Evolutionary conservation across 805 yeast genomes (phyloP), one percentile per base, ranked within the genome.

Genomic region (Ogataea haglerorum): DNA sequence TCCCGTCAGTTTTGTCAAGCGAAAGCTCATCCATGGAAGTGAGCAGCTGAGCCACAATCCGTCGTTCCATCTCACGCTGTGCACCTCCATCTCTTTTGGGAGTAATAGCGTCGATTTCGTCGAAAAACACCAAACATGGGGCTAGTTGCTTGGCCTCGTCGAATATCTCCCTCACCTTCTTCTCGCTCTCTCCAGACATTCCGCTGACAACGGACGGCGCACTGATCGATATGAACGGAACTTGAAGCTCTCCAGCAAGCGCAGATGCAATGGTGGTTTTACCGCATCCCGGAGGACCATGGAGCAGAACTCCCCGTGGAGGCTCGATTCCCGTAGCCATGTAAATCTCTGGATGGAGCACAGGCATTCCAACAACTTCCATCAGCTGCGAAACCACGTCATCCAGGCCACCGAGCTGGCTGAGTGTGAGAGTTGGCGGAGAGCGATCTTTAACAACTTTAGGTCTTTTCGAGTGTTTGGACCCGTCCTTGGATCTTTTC

Each of bases 271-370:
- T 81, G 30, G 96, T 83, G 0, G 99, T 93, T 56, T 93, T 93
- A 60, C 99, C 99, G 69, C 99, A 93, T 12, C 99, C 99, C 2
- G 98, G 99, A 0, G 99, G 99, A 0, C 99, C 99, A 61, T 91
- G 95, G 10, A 91, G 64, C 12, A 91, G 65, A n/a, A 91, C 79
- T 25, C 99, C 99, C 42, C 96, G 72, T 14, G 98, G 95, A 13
- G 97, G 97, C 51, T 88, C 95, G 10, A 90, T 90, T 18, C 98
- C 98, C 0, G 95, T 83, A 6, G 90, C 73, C 17, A 69, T 49
- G 58, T 87, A 93, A 2, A 93, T 85, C 61, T 93, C 99, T 0
- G 98, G 97, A 55, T 93, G 98, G 15, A 85, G 64, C 23, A 93
- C 81, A 1, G 99, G 99, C 67, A 91, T 70, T 1, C 95, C 96